Evolutionary conservation across 2,329 filamentous ascomycete species (phyloP).

Genomic region (Capronia americana): DNA sequence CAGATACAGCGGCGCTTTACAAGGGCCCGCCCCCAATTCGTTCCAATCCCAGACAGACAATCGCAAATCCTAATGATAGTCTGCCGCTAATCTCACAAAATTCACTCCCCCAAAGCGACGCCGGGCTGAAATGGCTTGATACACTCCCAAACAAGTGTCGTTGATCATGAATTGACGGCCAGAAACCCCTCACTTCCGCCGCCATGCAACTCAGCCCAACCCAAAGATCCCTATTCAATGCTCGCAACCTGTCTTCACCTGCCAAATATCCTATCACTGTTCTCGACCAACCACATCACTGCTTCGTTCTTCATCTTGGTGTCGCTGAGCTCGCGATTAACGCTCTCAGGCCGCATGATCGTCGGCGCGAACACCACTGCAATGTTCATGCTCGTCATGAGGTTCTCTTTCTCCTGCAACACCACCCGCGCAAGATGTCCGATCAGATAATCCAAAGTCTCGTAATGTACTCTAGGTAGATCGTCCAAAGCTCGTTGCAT

Average conservation of each 20-base stretch:
- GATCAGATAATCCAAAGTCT: conserved; percentile 90
- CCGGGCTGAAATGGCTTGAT: conserved; percentile 23
- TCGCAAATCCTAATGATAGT: conserved; percentile 9
- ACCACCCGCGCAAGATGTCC: conserved; percentile 92
- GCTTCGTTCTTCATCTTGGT: conserved; percentile 92
- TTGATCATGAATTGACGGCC: conserved; percentile 16
- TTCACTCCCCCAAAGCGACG: conserved; percentile 6
- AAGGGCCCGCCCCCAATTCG: conserved; percentile 13
- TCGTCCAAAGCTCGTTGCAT: conserved; percentile 76
- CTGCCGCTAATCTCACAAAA: conserved; percentile 2
- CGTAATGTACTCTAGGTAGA: conserved; percentile 81
- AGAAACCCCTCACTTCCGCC: neutral
- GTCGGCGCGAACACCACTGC: conserved; percentile 98
- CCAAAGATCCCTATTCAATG: conserved; percentile 27
- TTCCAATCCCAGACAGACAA: conserved; percentile 12
- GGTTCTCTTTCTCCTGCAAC: conserved; percentile 78
- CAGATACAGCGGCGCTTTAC: conserved; percentile 3
- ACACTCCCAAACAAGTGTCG: conserved; percentile 15
- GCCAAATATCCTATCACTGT: conserved; percentile 80
- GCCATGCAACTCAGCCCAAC: conserved; percentile 13
- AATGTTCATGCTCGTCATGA: conserved; percentile 96
- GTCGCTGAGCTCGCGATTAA: conserved; percentile 94
- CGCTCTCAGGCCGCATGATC: conserved; percentile 88
- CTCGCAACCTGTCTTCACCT: conserved; percentile 17
- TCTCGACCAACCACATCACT: conserved; percentile 91